Evolutionary conservation across 192 early-diverging fungal genomes (phyloP), one percentile per base, ranked within the genome.

Genomic region (Glomus cerebriforme): DNA sequence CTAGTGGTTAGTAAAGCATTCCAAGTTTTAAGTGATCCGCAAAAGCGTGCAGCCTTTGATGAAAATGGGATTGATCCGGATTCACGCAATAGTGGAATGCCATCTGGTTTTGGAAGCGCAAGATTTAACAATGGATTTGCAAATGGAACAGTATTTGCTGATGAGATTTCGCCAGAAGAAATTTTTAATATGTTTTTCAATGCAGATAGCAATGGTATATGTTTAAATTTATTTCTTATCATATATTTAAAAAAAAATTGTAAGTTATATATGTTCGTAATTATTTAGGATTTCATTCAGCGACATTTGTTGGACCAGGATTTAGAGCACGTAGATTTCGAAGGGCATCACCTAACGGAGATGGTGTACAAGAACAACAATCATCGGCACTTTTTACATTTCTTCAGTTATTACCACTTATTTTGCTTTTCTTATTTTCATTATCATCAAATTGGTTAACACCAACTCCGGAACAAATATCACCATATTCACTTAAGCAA

Each of bases 151-250:
- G 43, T 78, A 3, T 85, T 84, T 58, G 68, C 80, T 60, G 90
- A 93, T 19, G 97, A 97, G 80, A 88, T 97, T 29, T 91, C 90
- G 24, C 96, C 97, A 10, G 97, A 99, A 82, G 97, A 99, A 45
- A 80, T 99, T 27, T 96, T 99, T 83, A 95, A 96, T 80, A 96
- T 96, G 93, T 99, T 99, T 79, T 97, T 98, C 83, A 90, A 90
- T 27, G 91, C 92, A 64, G 82, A 83, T 10, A 17, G 85, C 80
- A 32, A 67, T 54, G 19, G 31, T 71, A 35, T 29, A 37, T 69
- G 35, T 27, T 47, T 9, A 45, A 49, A 32, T 74, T 37, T 60
- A 73, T 72, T 24, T 63, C 32, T 69, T 59, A 26, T 47, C 17
- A 4, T 6, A 43, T 10, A 54, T 54, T 54, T 1, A 22, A 4